These are phyloP conservation scores for Fusarium sp. DNA, from an alignment of 2,329 filamentous ascomycete genomes.

Conservation along the genomic window DNA sequence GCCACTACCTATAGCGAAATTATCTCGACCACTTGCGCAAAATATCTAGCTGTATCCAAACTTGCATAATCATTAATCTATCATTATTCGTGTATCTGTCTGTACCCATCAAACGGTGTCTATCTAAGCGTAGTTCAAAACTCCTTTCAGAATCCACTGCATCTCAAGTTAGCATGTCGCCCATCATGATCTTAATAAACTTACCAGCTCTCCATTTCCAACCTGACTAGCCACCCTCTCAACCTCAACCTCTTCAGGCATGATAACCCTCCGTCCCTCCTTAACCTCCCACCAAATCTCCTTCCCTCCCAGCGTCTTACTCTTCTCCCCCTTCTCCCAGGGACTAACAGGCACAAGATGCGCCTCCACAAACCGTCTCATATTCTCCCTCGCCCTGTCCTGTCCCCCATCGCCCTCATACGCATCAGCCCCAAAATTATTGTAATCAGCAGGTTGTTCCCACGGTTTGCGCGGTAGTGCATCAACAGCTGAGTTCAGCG, in stretches of 20 bases:
- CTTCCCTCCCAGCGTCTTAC: constrained; percentile 70
- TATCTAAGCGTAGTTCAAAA: constrained; percentile 58
- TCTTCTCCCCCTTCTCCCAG: constrained; percentile 76
- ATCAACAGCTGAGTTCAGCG: constrained; percentile 84
- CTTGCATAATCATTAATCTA: constrained; percentile 16
- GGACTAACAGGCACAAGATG: constrained; percentile 82
- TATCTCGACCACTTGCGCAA: background rate
- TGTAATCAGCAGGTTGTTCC: constrained; percentile 82
- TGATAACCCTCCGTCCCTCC: constrained; percentile 75
- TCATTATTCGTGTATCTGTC: constrained; percentile 31
- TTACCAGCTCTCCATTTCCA: constrained; percentile 84
- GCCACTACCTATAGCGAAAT: background rate
- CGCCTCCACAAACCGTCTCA: constrained; percentile 84
- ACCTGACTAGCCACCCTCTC: constrained; percentile 79
- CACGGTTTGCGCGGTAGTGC: constrained; percentile 85
- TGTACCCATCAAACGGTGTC: background rate
- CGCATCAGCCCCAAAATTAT: constrained; percentile 71
- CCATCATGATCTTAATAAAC: constrained; percentile 37
- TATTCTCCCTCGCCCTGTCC: constrained; percentile 80
- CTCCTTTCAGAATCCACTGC: constrained; percentile 73
- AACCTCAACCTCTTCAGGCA: constrained; percentile 85
- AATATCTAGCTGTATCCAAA: background rate
- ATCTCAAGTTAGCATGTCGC: background rate
- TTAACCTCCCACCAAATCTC: constrained; percentile 86
- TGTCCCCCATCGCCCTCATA: constrained; percentile 82